Base-by-base conservation (phyloP, 257 asterid genomes). In the Solanum arcanum region DNA sequence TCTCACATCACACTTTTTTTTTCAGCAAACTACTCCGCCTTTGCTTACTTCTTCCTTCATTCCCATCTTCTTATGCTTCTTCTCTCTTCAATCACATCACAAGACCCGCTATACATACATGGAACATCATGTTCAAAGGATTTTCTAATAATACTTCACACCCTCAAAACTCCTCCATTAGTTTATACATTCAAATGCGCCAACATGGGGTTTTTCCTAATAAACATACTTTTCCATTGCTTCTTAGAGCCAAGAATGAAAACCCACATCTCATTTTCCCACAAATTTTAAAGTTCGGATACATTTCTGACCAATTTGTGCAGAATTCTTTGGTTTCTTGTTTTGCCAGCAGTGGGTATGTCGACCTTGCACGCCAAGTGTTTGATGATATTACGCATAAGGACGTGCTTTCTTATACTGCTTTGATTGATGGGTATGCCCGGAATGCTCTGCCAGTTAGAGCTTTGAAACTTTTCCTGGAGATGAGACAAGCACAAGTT, bases 161-260 rank as follows among this genome's bases (percentile, higher is more conserved):
- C 86, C 91, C 92, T 13, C 88, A 35, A 7, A 86, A 49, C 27
- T 91, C 91, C 77, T 91, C 91, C 77, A 44, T 90, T 86, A 62
- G 21, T 84, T 56, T 89, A 86, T 92, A 87, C 78, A 73, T 82
- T 15, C 86, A 60, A 49, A 90, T 92, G 94, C 94, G 90, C 84
- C 86, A 69, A 25, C 86, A 89, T 39, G 89, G 90, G 12, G 87
- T 91, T 72, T 76, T 59, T 59, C 94, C 94, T 44, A 91, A 93
- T 91, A 88, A 85, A 87, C 95, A 93, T 89, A 93, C 95, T 72
- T 93, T 92, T 87, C 94, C 94, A 60, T 59, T 92, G 60, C 92
- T 93, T 72, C 96, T 93, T 88, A 93, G 91, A 85, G 83, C 92
- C 82, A 90, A 88, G 59, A 66, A 89, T 70, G 86, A 60, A 49